Base-by-base conservation (phyloP, 2,329 filamentous ascomycete species). In the Trichoderma atrobrunneum region DNA sequence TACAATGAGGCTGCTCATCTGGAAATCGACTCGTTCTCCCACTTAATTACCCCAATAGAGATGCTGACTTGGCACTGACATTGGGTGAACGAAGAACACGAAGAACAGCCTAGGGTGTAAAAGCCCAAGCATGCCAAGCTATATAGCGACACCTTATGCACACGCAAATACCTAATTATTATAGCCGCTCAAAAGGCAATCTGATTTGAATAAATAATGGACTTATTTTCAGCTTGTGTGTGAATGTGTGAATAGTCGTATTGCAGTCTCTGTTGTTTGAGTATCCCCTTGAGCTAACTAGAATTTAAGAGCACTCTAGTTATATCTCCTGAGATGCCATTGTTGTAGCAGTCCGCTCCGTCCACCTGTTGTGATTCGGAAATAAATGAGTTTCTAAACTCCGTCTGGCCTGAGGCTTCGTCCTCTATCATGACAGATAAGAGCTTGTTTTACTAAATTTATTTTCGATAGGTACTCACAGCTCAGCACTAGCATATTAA, bases 251-350 rank as follows among this genome's bases (percentile, higher is more conserved):
- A 1, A 39, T 18, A 18, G 0, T 39, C 36, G 18, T 18, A 18
- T 1, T 39, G 36, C 36, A 5, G 0, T 39, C 0, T 1, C 7
- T 18, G 7, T 39, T 18, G 0, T 8, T 39, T 39, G 2, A 1
- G 0, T 16, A 7, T 39, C 36, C 36, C 36, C 36, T 39, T 18
- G 18, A 39, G 36, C 36, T 39, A 39, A 39, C 7, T 18, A 3
- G 16, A 39, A 39, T 39, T 39, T 39, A 0, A 39, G 36, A 18
- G 36, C 16, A 18, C 16, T 39, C 36, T 39, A 39, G 43, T 24
- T 21, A 21, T 51, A 51, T 51, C 2, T 21, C n/a, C 1, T 21
- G n/a, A 51, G 10, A 12, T 51, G n/a, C 14, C 16, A 18, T 39
- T 18, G 16, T 2, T 18, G 16, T 39, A 39, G 36, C 16, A 39